Evolutionary conservation across 2,329 filamentous ascomycete genomes (phyloP), one percentile per base, ranked within the genome.

Genomic region (Cadophora luteo-olivacea): DNA sequence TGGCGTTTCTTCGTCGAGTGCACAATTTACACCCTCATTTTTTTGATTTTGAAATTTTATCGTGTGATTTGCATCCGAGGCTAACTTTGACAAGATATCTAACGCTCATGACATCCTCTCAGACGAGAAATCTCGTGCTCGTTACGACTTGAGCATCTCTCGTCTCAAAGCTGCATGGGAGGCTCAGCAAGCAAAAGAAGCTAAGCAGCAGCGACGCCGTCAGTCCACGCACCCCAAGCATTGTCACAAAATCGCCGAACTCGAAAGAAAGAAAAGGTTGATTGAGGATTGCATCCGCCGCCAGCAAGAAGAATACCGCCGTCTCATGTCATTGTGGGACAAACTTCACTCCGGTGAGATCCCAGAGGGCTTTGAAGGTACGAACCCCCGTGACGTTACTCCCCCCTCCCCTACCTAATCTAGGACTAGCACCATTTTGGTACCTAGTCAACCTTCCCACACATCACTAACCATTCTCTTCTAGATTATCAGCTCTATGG

Each of bases 321-420:
- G 52, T 41, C 51, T 65, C 33, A 24, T 41, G 12, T 41, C 41
- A 29, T 41, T 33, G 51, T 57, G 52, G 62, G 38, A 29, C 25
- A 48, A 16, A 19, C 24, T 55, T 11, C 51, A 57, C 22, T 38
- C 62, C 16, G 62, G 62, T 24, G 33, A 41, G 6, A 57, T 65
- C 24, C 62, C 62, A 25, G 33, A 65, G 22, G 62, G 62, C 25
- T 65, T 57, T 45, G 62, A 65, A 65, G 61, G 61, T 54, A 64
- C 24, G 61, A 33, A 29, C 14, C 12, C 25, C 5, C 24, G 22
- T 25, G 16, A 52, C n/a, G 41, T 22, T 48, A 49, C 45, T 49
- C n/a, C 6, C 29, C 45, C 45, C 19, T n/a, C n/a, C n/a, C n/a
- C n/a, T n/a, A n/a, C n/a, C n/a, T n/a, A 49, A n/a, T 19, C 45